A percentile compares a stretch with the other conserved stretches of the same genome.
Evolutionary conservation across 441 rosid species (phyloP).

Genomic region (Capsella rubella): DNA sequence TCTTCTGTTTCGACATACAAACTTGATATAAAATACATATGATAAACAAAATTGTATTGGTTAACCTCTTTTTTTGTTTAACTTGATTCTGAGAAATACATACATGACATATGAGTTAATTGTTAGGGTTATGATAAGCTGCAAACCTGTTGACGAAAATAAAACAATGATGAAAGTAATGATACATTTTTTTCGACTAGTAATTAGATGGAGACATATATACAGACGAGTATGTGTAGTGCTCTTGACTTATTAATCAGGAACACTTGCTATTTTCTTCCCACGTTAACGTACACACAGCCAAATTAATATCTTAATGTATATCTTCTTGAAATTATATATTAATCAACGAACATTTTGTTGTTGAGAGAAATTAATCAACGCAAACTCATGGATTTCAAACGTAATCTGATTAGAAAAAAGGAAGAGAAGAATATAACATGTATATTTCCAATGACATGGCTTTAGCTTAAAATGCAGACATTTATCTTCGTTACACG

Average conservation of each 20-base stretch:
- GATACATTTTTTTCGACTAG: neutral
- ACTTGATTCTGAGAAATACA: neutral
- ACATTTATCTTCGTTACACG: slow-evolving; percentile 9
- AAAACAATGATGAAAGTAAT: neutral
- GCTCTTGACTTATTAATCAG: neutral
- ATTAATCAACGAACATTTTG: too few species aligned
- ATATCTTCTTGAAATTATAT: too few species aligned
- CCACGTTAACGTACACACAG: neutral
- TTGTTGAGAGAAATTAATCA: neutral
- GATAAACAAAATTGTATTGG: neutral
- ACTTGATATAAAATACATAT: neutral
- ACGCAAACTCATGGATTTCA: neutral
- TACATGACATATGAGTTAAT: neutral
- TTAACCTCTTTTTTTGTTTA: neutral
- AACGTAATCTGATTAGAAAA: slow-evolving; percentile 3
- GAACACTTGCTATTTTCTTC: neutral
- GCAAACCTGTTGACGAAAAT: neutral
- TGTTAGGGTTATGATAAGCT: neutral
- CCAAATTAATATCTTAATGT: neutral
- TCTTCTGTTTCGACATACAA: neutral
- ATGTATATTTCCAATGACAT: neutral
- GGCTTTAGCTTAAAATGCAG: slow-evolving; percentile 16
- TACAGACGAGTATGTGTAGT: neutral
- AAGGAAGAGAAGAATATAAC: slow-evolving; percentile 6
- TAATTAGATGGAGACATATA: neutral